Evolutionary conservation across 441 rosid genomes (phyloP).

Genomic region (Corymbia calophylla): DNA sequence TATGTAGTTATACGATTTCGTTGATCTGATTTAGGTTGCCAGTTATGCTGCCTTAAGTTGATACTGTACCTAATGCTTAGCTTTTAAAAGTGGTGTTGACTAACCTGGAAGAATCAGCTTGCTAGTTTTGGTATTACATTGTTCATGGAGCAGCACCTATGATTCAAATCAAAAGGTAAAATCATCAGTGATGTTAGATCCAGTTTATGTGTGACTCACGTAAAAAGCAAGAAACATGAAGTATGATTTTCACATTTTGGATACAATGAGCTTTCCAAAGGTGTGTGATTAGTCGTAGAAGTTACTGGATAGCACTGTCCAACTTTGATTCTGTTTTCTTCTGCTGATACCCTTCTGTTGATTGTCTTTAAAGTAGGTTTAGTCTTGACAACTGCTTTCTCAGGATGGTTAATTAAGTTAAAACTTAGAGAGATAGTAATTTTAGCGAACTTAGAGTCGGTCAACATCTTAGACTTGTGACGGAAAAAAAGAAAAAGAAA

Average conservation of each 20-base stretch:
- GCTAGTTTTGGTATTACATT: not conserved
- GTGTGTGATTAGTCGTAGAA: not conserved
- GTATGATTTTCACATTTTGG: not conserved
- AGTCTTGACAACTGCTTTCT: not conserved
- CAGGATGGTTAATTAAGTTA: not conserved
- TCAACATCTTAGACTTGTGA: not conserved
- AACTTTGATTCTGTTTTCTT: not conserved
- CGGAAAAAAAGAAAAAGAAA: not conserved
- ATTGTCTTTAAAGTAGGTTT: not conserved
- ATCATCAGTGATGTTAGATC: not conserved
- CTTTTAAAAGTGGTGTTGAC: not conserved
- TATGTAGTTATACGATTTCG: not conserved
- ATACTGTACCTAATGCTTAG: not conserved
- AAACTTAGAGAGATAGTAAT: not conserved
- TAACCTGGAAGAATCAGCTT: not conserved
- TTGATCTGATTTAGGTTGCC: not conserved
- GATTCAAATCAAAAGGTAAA: not conserved
- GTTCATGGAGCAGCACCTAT: not conserved
- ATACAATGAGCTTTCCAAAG: not conserved
- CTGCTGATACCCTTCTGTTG: not conserved
- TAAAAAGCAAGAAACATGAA: not conserved
- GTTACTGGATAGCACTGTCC: not conserved
- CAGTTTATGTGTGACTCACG: not conserved
- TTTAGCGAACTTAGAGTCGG: not conserved
- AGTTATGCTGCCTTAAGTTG: not conserved